Base-by-base conservation (phyloP, 345 rosid species). In the Eucalyptus tenuipes region DNA sequence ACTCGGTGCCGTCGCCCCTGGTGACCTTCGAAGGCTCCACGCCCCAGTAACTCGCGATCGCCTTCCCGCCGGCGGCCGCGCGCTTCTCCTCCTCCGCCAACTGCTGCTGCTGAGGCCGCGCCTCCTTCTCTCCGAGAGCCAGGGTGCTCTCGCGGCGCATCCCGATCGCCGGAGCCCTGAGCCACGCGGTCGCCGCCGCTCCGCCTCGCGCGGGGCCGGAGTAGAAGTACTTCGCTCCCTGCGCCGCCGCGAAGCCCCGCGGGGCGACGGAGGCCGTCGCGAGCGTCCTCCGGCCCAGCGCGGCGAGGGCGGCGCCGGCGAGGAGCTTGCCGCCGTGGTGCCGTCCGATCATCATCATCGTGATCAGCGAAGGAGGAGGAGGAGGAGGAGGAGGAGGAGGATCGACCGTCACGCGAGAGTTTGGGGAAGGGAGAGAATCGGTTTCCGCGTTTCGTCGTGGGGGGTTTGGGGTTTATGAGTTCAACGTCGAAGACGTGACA, bases 31-130 rank as follows among this genome's bases (percentile, higher is more conserved):
- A 15, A 7, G 89, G 85, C 44, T 86, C n/a, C 11, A 87, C 52
- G 50, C 90, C 90, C 89, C 90, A 89, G 33, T 89, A 89, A 87
- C 89, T 89, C 68, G n/a, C 89, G 7, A 82, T 49, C 50, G 49
- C 86, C 22, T 87, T 89, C 48, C 27, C 88, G 8, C 85, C 4
- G 7, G 33, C 37, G 47, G 42, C 47, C 29, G 33, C 50, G 86
- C 68, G 59, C 37, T 52, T 79, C 66, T 47, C 90, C 82, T 49
- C 29, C 24, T 55, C 61, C 27, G 61, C 16, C 57, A 59, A 12
- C 57, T 37, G 61, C 61, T 55, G 61, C 61, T 55, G 61, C 61
- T 55, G 61, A 9, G 61, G 87, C 89, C 87, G 48, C 44, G 64
- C 85, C 59, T 25, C 90, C 61, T 61, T 91, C 45, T 15, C 85